These are phyloP conservation scores for Neurospora cerealis DNA, from an alignment of 495 filamentous ascomycete species.

Conservation along the genomic window DNA sequence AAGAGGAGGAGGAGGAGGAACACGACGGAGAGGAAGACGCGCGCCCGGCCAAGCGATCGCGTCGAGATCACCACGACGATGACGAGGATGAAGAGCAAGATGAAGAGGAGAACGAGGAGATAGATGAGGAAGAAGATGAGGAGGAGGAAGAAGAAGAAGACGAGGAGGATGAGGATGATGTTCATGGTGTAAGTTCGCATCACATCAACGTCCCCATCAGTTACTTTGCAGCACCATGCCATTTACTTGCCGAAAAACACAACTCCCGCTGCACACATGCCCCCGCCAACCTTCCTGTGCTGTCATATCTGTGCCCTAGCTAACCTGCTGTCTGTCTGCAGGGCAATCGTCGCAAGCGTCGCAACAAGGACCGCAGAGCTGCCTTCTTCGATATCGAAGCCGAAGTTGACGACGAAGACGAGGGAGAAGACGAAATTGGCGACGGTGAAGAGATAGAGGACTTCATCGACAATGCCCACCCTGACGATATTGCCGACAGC, in stretches of 20 bases:
- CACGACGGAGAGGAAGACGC: slow-evolving; percentile 25
- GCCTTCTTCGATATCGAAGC: slow-evolving; percentile 93
- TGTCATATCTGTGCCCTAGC: not conserved
- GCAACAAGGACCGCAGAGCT: slow-evolving; percentile 52
- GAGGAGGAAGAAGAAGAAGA: slow-evolving; percentile 52
- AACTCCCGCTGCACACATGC: slow-evolving; percentile 1
- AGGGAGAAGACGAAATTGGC: slow-evolving; percentile 76
- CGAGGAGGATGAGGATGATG: slow-evolving; percentile 29
- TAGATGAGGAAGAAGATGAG: slow-evolving; percentile 46
- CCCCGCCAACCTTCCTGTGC: not conserved
- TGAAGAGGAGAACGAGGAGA: slow-evolving; percentile 27
- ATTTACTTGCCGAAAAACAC: not conserved
- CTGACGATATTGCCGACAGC: slow-evolving; percentile 76
- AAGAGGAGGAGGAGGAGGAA: slow-evolving; percentile 33
- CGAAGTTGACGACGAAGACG: slow-evolving; percentile 93
- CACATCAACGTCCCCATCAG: not conserved
- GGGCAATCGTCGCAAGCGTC: slow-evolving; percentile 71
- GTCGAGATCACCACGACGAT: slow-evolving; percentile 8
- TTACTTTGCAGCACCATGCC: not conserved
- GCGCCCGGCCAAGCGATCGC: slow-evolving; percentile 15
- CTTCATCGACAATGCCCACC: slow-evolving; percentile 81
- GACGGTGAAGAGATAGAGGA: slow-evolving; percentile 77
- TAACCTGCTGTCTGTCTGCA: slow-evolving; percentile 22
- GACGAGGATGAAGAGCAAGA: slow-evolving; percentile 42
- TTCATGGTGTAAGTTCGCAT: slow-evolving; percentile 25